These are phyloP conservation scores for Zalerion maritima DNA, from an alignment of 495 filamentous ascomycete genomes.

Conservation along the genomic window DNA sequence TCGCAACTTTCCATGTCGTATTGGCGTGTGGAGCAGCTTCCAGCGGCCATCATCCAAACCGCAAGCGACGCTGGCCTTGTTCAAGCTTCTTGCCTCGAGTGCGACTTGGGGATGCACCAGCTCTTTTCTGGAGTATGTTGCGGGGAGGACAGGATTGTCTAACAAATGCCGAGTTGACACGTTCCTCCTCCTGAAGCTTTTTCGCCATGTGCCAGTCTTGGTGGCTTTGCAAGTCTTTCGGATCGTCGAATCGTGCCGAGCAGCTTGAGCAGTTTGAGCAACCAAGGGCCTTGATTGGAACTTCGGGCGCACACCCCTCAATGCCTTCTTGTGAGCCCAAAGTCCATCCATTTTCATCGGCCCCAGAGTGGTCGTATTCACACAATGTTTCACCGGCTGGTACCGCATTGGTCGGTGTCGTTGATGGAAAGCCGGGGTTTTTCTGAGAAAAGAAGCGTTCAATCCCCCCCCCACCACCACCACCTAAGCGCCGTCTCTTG, in stretches of 20 bases:
- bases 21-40: not conserved
- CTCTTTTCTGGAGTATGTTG: constrained; percentile 11
- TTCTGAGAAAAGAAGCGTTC: constrained; percentile 42
- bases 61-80: constrained; percentile 62
- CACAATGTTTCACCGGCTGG: too few relatives aligned
- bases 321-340: constrained; percentile 15
- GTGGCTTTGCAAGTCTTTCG: constrained; percentile 56
- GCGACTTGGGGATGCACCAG: constrained; percentile 16
- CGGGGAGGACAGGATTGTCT: constrained; percentile 8
- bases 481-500: constrained; percentile 39
- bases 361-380: constrained; percentile 12
- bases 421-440: too few relatives aligned
- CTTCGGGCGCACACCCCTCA: constrained; percentile 6
- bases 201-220: constrained; percentile 94
- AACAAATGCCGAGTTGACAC: constrained; percentile 29
- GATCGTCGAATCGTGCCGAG: constrained; percentile 35
- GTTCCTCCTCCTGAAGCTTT: constrained; percentile 54
- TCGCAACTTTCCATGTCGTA: too few relatives aligned
- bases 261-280: constrained; percentile 49
- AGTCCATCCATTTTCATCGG: constrained; percentile 10
- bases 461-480: constrained; percentile 34
- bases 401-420: too few relatives aligned
- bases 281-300: constrained; percentile 11
- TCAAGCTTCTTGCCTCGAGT: constrained; percentile 40
- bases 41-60: constrained; percentile 42